A percentile compares a stretch with the other conserved stretches of the same genome.
Conservation (phyloP, 306 rosid species). For the Lathyrus sativus region DNA sequence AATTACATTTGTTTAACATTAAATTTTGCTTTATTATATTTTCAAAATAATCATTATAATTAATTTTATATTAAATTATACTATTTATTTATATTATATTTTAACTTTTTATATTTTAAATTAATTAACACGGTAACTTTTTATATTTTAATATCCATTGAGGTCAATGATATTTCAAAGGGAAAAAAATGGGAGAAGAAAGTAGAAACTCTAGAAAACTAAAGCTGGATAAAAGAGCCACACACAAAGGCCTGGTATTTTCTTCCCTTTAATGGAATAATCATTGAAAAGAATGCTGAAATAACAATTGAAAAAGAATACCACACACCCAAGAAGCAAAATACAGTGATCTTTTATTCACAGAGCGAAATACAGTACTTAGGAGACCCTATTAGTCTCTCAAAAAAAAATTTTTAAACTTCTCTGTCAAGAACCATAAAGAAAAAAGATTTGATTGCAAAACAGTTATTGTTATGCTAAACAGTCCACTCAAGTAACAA, state of each 20-base stretch:
- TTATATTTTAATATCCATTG: conserved; percentile 11
- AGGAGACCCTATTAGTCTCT: not conserved
- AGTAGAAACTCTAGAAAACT: conserved; percentile 13
- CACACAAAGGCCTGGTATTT: conserved; percentile 12
- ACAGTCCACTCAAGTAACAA: conserved; percentile 10
- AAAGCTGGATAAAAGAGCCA: not conserved
- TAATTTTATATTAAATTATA: no score
- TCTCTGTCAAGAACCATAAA: conserved; percentile 5
- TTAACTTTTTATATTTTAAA: no score
- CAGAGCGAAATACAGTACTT: not conserved
- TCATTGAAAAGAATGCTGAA: not conserved
- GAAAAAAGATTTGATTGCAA: not conserved
- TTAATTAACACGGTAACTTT: no score
- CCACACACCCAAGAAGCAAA: not conserved
- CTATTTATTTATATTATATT: no score
- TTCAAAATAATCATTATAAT: no score
- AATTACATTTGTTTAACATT: no score
- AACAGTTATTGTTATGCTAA: conserved; percentile 12
- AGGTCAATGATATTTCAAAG: conserved; percentile 12
- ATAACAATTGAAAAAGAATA: conserved; percentile 1
- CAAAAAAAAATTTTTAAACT: not conserved
- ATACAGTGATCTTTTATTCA: not conserved
- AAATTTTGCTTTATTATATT: no score
- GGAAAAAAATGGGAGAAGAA: not conserved
- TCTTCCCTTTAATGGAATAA: conserved; percentile 6